Evolutionary conservation across 345 rosid species (phyloP), one percentile per base, ranked within the genome.

Genomic region (Ricinus communis): DNA sequence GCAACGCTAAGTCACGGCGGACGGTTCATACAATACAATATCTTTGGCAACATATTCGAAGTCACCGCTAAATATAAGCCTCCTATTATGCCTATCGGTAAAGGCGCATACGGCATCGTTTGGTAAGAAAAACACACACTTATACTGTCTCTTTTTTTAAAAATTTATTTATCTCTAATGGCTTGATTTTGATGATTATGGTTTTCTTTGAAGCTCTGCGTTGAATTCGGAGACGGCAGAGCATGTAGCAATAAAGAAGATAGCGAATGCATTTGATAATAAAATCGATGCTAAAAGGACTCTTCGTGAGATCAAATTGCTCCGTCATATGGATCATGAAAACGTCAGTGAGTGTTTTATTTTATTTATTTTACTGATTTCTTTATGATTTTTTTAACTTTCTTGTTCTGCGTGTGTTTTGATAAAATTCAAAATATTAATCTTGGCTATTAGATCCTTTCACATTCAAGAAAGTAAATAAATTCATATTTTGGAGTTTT

Each of bases 91-190:
- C 98, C 99, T 57, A 93, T 96, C 81, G 99, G 99, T 65, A 96
- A 96, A 50, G 99, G 99, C 38, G 99, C 99, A 15, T 96, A 93
- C 67, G 99, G 99, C 74, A 91, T 96, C 87, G 99, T 96, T 74
- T 96, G 99, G 99, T 96, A 78, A 53, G 22, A n/a, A n/a, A n/a
- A n/a, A n/a, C n/a, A n/a, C n/a, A n/a, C n/a, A n/a, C n/a, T n/a
- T n/a, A n/a, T n/a, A n/a, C n/a, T n/a, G n/a, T 58, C 41, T 47
- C 62, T 36, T 27, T 6, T 59, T 3, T 21, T 5, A 2, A 33
- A 33, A 33, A 2, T 33, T 6, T 33, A 33, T 33, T 65, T 47
- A n/a, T 49, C 22, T 47, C 15, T 62, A 9, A 7, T 45, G 38
- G 6, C n/a, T 33, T 33, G 38, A 33, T 55, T n/a, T 8, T 24